These are phyloP conservation scores for Phytopythium cucurbitacearum DNA, from an alignment of 352 stramenopile genomes.

Conservation along the genomic window DNA sequence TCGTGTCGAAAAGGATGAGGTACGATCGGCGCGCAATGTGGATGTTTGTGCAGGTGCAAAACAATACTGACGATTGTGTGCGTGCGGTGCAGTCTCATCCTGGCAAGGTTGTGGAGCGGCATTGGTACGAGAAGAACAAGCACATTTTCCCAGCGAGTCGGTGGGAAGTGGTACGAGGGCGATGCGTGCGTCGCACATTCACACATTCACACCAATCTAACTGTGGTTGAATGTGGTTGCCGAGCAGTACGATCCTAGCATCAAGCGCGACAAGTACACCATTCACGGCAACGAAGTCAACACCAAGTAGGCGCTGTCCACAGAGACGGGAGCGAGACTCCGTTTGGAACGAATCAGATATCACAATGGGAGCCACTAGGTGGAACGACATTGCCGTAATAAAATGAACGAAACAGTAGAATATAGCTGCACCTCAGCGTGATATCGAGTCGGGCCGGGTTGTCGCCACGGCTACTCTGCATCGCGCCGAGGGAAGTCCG, in stretches of 20 bases:
- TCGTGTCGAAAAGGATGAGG: constrained; percentile 96
- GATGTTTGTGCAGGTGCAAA: neutral
- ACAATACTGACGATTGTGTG: constrained; percentile 7
- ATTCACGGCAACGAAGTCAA: constrained; percentile 70
- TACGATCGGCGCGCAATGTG: constrained; percentile 9
- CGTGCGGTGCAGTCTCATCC: constrained; percentile 84
- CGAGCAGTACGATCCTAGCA: constrained; percentile 64
- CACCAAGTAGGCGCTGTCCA: constrained; percentile 11
- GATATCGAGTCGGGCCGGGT: no score
- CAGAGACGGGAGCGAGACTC: no score
- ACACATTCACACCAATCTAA: neutral
- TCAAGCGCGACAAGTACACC: constrained; percentile 80
- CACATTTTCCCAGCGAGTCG: constrained; percentile 98
- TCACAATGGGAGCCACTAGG: no score
- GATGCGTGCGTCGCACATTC: neutral
- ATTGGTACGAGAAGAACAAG: constrained; percentile 99
- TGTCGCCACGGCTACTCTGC: no score
- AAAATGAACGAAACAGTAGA: no score
- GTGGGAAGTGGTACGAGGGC: constrained; percentile 91
- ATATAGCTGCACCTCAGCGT: no score
- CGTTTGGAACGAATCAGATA: no score
- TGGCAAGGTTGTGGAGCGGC: constrained; percentile 96
- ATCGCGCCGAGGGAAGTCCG: neutral
- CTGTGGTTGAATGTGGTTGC: neutral
- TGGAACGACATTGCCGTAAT: no score